Evolutionary conservation across 2,329 filamentous ascomycete genomes (phyloP).

Genomic region (Sporothrix humicola): DNA sequence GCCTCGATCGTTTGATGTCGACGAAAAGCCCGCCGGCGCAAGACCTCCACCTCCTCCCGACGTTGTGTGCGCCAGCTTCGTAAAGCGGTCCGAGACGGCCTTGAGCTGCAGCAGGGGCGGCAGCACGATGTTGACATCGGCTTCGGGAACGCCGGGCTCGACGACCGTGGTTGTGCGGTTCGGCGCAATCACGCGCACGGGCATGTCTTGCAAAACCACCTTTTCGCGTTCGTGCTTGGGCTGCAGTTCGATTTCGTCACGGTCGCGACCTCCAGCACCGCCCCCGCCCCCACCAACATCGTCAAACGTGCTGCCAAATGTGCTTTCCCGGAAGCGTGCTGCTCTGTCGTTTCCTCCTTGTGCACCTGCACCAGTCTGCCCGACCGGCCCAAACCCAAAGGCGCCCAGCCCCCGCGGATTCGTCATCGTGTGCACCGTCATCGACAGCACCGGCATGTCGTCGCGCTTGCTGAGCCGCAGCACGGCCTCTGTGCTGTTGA

Average conservation of each 20-base stretch:
- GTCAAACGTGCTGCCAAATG: constrained; percentile 50
- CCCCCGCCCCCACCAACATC: constrained; percentile 38
- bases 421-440: constrained; percentile 85
- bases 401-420: constrained; percentile 50
- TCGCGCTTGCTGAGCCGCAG: constrained; percentile 94
- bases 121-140: constrained; percentile 91
- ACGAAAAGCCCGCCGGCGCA: background rate
- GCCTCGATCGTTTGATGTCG: constrained; percentile 2
- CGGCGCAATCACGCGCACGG: constrained; percentile 86
- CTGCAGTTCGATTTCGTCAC: constrained; percentile 60
- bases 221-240: constrained; percentile 79
- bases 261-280: constrained; percentile 30
- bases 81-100: constrained; percentile 93
- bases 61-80: constrained; percentile 72
- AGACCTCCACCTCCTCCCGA: constrained; percentile 40
- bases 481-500: constrained; percentile 78
- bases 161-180: constrained; percentile 84
- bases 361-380: constrained; percentile 40
- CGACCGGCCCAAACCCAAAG: constrained; percentile 46
- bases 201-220: constrained; percentile 92
- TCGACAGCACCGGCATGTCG: constrained; percentile 80
- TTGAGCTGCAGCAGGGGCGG: constrained; percentile 88
- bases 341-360: constrained; percentile 43
- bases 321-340: constrained; percentile 40
- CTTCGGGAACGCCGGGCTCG: constrained; percentile 87